Base-by-base conservation (phyloP, 1,139 yeast species). In the Debaryomyces sp. region DNA sequence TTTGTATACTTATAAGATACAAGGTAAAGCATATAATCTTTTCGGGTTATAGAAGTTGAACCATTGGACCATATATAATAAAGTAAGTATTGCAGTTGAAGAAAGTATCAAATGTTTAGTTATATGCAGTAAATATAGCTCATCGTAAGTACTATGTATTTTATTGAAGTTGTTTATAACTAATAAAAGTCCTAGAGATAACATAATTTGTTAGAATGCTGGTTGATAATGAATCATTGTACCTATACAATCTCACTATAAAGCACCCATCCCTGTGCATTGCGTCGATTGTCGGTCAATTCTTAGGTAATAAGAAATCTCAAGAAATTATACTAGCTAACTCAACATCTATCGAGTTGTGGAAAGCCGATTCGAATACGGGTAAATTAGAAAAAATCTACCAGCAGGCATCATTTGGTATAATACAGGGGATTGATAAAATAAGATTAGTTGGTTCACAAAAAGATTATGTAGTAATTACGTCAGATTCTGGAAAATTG, bases 401-500 rank as follows among this genome's bases (percentile, higher is more conserved):
- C 6, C 60, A 67, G 1, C 82, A 81, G 50, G 77, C 81, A 36
- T 59, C 81, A 1, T 87, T 87, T 67, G 86, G 88, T 1, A 75
- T 80, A 12, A 71, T 92, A 7, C 73, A 91, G 45, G 59, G 72
- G 10, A 67, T 89, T 17, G 76, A 71, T 2, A 70, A 77, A 26
- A 70, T 88, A 47, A 75, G 82, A 22, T 64, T 78, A 10, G 72
- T 81, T 0, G 90, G 87, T 0, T 64, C 81, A 0, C 62, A 71
- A 0, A 73, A 73, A 46, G 95, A 89, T 55, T 71, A 72, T 35
- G 56, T 92, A 23, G 79, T 87, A n/a, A 65, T 90, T 3, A 80
- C 95, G 0, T 82, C 96, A 0, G 98, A 92, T 61, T 81, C 96
- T 1, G 98, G 98, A 0, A 81, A 82, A 49, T 56, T 91, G 18